Evolutionary conservation across 768 basidiomycete genomes (phyloP).

Genomic region (Suillus lakei): DNA sequence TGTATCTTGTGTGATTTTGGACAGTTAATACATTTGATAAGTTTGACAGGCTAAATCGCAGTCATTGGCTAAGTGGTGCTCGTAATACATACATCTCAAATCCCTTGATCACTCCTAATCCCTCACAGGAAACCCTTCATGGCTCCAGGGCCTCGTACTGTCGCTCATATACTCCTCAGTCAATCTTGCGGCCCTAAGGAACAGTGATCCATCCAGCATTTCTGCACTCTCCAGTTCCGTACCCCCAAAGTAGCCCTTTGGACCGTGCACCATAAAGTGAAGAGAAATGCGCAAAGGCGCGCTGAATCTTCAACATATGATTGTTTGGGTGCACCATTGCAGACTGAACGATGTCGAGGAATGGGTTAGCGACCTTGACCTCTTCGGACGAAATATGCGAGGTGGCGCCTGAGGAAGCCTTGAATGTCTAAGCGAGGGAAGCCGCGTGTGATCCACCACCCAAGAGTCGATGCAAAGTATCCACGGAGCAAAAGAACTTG

Average conservation of each 20-base stretch:
- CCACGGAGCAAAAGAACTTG: slow-evolving; percentile 34
- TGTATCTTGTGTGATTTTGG: background rate
- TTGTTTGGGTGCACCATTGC: slow-evolving; percentile 40
- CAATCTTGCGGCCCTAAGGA: slow-evolving; percentile 34
- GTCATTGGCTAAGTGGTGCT: background rate
- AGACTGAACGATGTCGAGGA: slow-evolving; percentile 45
- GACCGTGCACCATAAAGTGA: slow-evolving; percentile 31
- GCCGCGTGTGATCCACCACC: slow-evolving; percentile 36
- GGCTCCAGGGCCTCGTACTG: slow-evolving; percentile 27
- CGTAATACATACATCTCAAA: background rate
- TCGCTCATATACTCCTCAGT: slow-evolving; percentile 36
- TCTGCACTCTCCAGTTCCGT: slow-evolving; percentile 36
- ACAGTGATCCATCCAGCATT: slow-evolving; percentile 41
- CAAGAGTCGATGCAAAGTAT: slow-evolving; percentile 28
- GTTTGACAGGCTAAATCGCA: background rate
- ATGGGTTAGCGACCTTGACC: slow-evolving; percentile 36
- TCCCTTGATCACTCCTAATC: background rate
- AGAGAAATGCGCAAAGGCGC: slow-evolving; percentile 37
- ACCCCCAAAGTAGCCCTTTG: slow-evolving; percentile 26
- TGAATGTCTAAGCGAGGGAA: slow-evolving; percentile 36
- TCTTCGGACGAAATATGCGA: slow-evolving; percentile 13
- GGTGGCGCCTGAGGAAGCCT: slow-evolving; percentile 30
- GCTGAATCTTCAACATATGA: slow-evolving; percentile 39
- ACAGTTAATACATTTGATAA: too few relatives aligned
- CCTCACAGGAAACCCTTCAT: slow-evolving; percentile 26